Evolutionary conservation across 2,329 filamentous ascomycete genomes (phyloP).

Genomic region (Hypoxylon sp.): DNA sequence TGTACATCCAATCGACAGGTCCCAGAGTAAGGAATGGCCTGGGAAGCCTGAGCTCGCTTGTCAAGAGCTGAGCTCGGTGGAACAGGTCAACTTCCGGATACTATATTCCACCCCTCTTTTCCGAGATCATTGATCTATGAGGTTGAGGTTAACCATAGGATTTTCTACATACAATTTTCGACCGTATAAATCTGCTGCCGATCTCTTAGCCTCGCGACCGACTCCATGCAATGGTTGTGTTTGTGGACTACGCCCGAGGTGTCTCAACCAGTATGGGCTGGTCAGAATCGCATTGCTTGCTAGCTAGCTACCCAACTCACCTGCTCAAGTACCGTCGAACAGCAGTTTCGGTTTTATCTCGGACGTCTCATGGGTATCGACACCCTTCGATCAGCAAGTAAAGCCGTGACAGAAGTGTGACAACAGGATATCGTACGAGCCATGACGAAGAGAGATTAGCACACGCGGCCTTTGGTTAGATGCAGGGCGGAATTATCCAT

Average conservation of each 20-base stretch:
- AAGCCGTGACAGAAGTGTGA: conserved; percentile 1
- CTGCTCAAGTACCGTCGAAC: neutral
- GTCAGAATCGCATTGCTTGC: conserved; percentile 5
- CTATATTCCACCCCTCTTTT: conserved; percentile 92
- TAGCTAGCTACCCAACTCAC: conserved; percentile 1
- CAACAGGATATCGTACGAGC: neutral
- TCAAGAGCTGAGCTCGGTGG: conserved; percentile 75
- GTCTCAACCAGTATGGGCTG: neutral
- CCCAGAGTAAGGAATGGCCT: conserved; percentile 78
- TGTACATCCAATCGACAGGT: conserved; percentile 97
- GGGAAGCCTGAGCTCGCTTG: conserved; percentile 74
- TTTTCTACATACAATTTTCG: conserved; percentile 69
- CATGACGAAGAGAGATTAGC: conserved; percentile 3
- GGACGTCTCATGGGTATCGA: conserved; percentile 2
- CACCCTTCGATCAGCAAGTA: neutral
- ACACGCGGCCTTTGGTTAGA: conserved; percentile 22
- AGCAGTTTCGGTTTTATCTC: conserved; percentile 23
- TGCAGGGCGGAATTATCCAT: conserved; percentile 16
- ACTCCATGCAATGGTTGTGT: neutral
- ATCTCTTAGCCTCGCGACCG: neutral
- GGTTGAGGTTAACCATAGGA: conserved; percentile 89
- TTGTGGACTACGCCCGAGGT: neutral
- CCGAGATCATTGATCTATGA: conserved; percentile 91
- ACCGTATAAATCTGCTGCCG: neutral
- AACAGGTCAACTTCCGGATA: conserved; percentile 68